Conservation (phyloP, 345 rosid species). For the Hibiscus tridactylites region DNA sequence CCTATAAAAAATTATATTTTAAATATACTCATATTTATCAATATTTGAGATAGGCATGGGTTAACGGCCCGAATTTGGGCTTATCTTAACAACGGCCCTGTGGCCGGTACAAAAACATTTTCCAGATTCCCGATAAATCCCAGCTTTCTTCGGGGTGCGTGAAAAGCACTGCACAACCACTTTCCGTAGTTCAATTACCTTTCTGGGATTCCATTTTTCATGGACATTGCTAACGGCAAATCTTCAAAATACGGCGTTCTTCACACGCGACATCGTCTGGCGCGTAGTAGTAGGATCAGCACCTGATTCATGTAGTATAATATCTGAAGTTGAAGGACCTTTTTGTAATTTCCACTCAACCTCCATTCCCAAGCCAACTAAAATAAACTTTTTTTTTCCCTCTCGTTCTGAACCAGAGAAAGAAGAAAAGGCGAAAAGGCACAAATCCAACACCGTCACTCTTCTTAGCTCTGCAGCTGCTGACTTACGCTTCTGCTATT, state of each 20-base stretch:
- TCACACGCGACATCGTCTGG: background rate
- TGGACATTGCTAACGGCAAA: background rate
- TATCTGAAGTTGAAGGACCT: background rate
- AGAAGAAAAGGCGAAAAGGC: constrained; percentile 1
- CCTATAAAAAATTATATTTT: too few relatives aligned
- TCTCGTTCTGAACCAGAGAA: constrained; percentile 24
- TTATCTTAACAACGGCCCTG: background rate
- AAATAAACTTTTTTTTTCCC: background rate
- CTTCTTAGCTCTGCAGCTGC: background rate
- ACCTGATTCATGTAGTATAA: background rate
- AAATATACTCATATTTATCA: too few relatives aligned
- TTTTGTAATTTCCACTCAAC: constrained; percentile 4
- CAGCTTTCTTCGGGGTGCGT: background rate
- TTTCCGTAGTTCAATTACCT: background rate
- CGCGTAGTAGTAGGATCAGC: constrained; percentile 16
- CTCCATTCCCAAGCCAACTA: background rate
- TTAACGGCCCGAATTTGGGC: background rate
- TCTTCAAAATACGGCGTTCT: background rate
- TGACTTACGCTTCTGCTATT: background rate
- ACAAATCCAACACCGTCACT: background rate
- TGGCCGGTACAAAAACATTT: background rate
- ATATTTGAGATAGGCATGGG: too few relatives aligned
- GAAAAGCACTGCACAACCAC: background rate
- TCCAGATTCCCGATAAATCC: background rate
- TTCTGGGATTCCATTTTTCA: background rate